Evolutionary conservation across 1,284 basidiomycete species (phyloP), one percentile per base, ranked within the genome.

Genomic region (Athelia psychrophila): DNA sequence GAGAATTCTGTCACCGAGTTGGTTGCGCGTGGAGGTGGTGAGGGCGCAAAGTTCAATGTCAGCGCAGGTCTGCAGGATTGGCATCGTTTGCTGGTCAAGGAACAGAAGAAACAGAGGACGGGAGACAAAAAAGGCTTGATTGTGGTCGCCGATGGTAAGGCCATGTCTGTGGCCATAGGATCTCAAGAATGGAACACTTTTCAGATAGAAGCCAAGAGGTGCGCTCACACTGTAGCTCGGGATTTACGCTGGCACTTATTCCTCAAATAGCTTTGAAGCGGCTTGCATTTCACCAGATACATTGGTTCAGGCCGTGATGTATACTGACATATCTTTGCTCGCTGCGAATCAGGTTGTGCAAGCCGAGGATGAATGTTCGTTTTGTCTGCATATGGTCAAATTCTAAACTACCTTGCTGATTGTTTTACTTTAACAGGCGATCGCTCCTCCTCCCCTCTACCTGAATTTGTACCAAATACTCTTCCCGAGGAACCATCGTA

Each of bases 1-100:
- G 74, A 76, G 19, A 62, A 60, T 6, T 79, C 79, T 22, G 64
- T 80, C 24, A 71, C 75, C 50, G 79, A 80, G 16, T 62, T 86
- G 18, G 71, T 87, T 47, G 68, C 70, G 47, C 67, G 77, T 27
- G 85, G 80, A 0, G 77, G 74, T 9, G 86, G 79, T 0, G 73
- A 76, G 25, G 78, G 83, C 49, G 86, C 88, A 55, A 75, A 69
- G 32, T 84, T 85, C 55, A 73, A 81, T 42, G 70, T 82, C 2
- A 67, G 69, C 20, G 67, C 64, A 1, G 83, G 83, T 1, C 62
- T 69, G 19, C 63, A 64, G 2, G 80, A 78, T 52, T 79, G 80
- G 61, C 76, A 75, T 52, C 73, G 73, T 58, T 65, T 78, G 8
- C 58, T 90, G 3, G 68, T 70, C 2, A 78, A 83, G 50, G 78